Evolutionary conservation across 805 yeast genomes (phyloP).

Genomic region (Kazachstania viticola): DNA sequence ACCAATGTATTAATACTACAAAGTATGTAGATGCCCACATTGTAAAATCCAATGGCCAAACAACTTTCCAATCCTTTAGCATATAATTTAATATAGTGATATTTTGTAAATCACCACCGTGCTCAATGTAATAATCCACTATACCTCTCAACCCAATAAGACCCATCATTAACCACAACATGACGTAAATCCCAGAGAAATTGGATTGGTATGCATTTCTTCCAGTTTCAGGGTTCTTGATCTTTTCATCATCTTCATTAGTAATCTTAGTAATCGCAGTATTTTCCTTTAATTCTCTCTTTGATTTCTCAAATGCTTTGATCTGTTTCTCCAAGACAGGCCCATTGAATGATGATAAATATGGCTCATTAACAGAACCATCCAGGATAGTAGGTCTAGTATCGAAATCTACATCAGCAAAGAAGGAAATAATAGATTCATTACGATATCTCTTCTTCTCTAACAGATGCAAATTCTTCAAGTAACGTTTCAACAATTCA

Average conservation of each 20-base stretch:
- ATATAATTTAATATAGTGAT: slow-evolving; percentile 49
- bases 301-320: slow-evolving; percentile 7
- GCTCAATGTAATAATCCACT: slow-evolving; percentile 38
- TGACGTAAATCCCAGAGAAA: slow-evolving; percentile 50
- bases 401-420: slow-evolving; percentile 40
- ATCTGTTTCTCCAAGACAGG: slow-evolving; percentile 21
- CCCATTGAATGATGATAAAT: slow-evolving; percentile 23
- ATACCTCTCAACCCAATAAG: slow-evolving; percentile 41
- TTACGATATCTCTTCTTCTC: slow-evolving; percentile 6
- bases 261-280: background rate
- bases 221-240: background rate
- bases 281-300: slow-evolving; percentile 2
- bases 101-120: slow-evolving; percentile 29
- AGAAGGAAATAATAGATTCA: slow-evolving; percentile 33
- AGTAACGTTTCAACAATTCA: slow-evolving; percentile 4
- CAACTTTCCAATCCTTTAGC: slow-evolving; percentile 44
- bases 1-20: slow-evolving; percentile 46
- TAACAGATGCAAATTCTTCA: slow-evolving; percentile 5
- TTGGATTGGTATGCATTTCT: slow-evolving; percentile 2
- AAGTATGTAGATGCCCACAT: slow-evolving; percentile 65
- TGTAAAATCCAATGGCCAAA: slow-evolving; percentile 58
- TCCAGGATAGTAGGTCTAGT: slow-evolving; percentile 42
- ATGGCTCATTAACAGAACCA: slow-evolving; percentile 25
- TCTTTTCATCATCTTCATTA: background rate
- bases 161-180: slow-evolving; percentile 53